These are phyloP conservation scores for Russula compacta DNA, from an alignment of 768 basidiomycete species.

Conservation along the genomic window DNA sequence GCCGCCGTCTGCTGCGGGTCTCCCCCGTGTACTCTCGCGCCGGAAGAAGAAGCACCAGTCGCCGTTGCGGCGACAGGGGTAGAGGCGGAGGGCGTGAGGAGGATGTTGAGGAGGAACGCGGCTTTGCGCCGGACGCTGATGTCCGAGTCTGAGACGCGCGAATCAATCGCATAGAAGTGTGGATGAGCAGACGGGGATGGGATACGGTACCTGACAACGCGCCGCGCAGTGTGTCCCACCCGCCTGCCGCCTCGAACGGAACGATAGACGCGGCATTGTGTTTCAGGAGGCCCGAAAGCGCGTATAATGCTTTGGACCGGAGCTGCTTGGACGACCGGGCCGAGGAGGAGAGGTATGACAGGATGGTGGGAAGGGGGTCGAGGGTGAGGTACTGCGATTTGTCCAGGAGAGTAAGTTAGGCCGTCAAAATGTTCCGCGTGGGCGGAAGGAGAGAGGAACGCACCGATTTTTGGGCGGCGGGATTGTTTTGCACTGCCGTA, in stretches of 20 bases:
- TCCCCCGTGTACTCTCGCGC: constrained; percentile 18
- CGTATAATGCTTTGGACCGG: constrained; percentile 76
- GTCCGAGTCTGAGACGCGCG: constrained; percentile 54
- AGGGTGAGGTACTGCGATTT: constrained; percentile 47
- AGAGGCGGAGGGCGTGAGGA: constrained; percentile 45
- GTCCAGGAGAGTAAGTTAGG: not conserved
- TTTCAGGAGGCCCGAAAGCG: constrained; percentile 69
- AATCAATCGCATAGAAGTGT: not conserved
- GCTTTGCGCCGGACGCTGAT: constrained; percentile 70
- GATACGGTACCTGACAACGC: constrained; percentile 48
- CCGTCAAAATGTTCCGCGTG: not conserved
- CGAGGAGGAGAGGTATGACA: constrained; percentile 51
- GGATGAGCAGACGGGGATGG: not conserved
- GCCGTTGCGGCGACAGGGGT: not conserved
- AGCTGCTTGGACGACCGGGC: constrained; percentile 39
- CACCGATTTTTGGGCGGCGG: constrained; percentile 69
- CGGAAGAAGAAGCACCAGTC: not conserved
- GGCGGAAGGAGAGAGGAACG: constrained; percentile 22
- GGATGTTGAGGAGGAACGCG: constrained; percentile 63
- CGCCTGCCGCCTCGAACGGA: constrained; percentile 41
- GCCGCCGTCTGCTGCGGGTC: constrained; percentile 15
- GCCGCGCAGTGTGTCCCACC: constrained; percentile 54
- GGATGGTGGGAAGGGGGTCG: constrained; percentile 56
- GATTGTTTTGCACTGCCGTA: constrained; percentile 86
- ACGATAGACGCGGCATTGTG: constrained; percentile 63